Evolutionary conservation across 805 yeast genomes (phyloP), one percentile per base, ranked within the genome.

Genomic region (Wickerhamiella cacticola): DNA sequence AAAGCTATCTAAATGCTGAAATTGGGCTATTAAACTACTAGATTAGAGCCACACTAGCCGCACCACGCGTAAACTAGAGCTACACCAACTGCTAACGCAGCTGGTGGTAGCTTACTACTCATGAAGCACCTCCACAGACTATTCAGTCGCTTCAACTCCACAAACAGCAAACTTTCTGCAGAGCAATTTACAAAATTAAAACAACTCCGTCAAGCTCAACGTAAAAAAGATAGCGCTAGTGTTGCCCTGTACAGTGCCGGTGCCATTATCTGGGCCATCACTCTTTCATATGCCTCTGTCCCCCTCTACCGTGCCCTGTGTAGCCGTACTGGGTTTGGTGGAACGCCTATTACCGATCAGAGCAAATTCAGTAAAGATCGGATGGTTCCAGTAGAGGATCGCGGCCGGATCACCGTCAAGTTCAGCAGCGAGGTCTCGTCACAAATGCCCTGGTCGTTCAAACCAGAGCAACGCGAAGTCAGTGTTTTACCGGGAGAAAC

Each of bases 401-500:
- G 81, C 51, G 78, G 80, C 56, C 75, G 94, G 59, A 81, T 92
- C 49, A 70, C 82, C 54, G 76, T 92, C n/a, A 75, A 80, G 9
- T 92, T 92, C 62, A 85, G 96, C 8, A 83, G 95, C 34, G 96
- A 87, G 62, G 88, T 92, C 0, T 82, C 95, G 1, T 82, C 87
- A 13, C 74, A 83, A 40, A 69, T 92, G 53, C 97, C 97, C 9
- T 92, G 98, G 98, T 82, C 77, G 55, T 89, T 92, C 66, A 76
- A 78, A 16, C 98, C 98, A 10, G 89, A 86, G 64, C 98, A 92
- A 61, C 72, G 89, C 53, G 95, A 88, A 63, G 97, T 92, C 1
- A 78, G 78, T 56, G 82, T 92, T 19, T 78, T 86, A 8, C 98
- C 98, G 0, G 98, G 98, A 19, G 98, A 92, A 65, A 92, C 98